These are phyloP conservation scores for Gossypium laxum DNA, from an alignment of 441 rosid genomes.

Conservation along the genomic window DNA sequence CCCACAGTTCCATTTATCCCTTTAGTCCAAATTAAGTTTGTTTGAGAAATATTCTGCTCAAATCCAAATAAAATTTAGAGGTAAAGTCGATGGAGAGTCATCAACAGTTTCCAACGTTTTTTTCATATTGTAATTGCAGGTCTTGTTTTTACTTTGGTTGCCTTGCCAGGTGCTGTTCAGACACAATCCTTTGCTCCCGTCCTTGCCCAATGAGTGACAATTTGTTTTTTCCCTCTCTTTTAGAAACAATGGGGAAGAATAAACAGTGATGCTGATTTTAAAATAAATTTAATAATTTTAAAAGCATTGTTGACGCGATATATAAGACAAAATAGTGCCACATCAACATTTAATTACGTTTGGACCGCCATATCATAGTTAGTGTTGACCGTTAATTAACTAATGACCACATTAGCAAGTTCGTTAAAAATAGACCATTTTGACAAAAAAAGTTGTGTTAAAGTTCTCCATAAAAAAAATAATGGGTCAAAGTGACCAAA, in stretches of 20 bases:
- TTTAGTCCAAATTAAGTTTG: not conserved
- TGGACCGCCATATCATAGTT: too few species aligned
- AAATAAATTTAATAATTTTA: too few species aligned
- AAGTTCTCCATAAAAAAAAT: too few species aligned
- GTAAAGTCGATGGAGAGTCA: constrained; percentile 27
- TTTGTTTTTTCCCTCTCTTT: constrained; percentile 17
- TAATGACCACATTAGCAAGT: too few species aligned
- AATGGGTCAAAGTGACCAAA: too few species aligned
- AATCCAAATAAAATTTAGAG: constrained; percentile 13
- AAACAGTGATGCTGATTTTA: too few species aligned
- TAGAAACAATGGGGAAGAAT: not conserved
- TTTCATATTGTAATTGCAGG: constrained; percentile 23
- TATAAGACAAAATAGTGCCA: too few species aligned
- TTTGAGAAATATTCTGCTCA: constrained; percentile 16
- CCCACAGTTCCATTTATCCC: not conserved
- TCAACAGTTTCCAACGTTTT: constrained; percentile 38
- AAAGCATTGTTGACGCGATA: too few species aligned
- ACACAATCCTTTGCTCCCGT: constrained; percentile 56
- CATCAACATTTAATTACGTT: too few species aligned
- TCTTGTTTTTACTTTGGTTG: constrained; percentile 29
- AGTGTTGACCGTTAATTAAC: too few species aligned
- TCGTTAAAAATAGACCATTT: too few species aligned
- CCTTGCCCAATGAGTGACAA: constrained; percentile 71
- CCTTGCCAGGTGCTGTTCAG: constrained; percentile 33
- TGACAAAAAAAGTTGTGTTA: too few species aligned